Base-by-base conservation (phyloP, 2,329 filamentous ascomycete species). In the Cryphonectria radicalis region DNA sequence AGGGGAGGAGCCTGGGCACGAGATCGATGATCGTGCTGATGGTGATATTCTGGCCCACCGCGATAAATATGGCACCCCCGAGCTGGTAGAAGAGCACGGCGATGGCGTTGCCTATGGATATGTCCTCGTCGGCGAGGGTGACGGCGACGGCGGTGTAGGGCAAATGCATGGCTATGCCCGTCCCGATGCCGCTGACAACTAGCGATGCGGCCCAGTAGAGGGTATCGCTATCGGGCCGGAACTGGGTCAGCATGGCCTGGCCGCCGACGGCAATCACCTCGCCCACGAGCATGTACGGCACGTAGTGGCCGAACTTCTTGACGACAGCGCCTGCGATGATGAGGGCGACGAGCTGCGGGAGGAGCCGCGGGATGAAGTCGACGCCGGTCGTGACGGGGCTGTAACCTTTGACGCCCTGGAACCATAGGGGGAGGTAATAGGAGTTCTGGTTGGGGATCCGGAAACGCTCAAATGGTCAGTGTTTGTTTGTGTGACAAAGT, bases 341-440 rank as follows among this genome's bases (percentile, higher is more conserved):
- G n/a, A 63, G 37, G 11, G 62, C 17, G 37, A 63, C 62, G 62
- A 63, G 40, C 62, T 63, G 62, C 22, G 62, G 62, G 62, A 63
- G 37, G 25, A 63, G 62, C 10, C 62, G 35, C 11, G 62, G 35
- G 40, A 63, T 63, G 7, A 63, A 63, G 37, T 63, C 62, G 22
- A 63, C 35, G 35, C 62, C 62, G 35, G 62, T 63, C 22, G 62
- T 63, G 11, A 63, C 62, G 37, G 62, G 62, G 40, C 22, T n/a
- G 35, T 25, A 40, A 14, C 62, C 62, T 63, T 63, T 63, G n/a
- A 63, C 62, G 22, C 62, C 62, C 25, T 63, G 62, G 62, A 63
- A 42, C 62, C 62, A 63, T 40, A 63, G 25, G 6, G 62, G 40
- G 22, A 63, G 32, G 40, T 42, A 63, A 13, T 42, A 63, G 62